Evolutionary conservation across 179 eudicot genomes (phyloP), one percentile per base, ranked within the genome.

Genomic region (Spergularia azorica): DNA sequence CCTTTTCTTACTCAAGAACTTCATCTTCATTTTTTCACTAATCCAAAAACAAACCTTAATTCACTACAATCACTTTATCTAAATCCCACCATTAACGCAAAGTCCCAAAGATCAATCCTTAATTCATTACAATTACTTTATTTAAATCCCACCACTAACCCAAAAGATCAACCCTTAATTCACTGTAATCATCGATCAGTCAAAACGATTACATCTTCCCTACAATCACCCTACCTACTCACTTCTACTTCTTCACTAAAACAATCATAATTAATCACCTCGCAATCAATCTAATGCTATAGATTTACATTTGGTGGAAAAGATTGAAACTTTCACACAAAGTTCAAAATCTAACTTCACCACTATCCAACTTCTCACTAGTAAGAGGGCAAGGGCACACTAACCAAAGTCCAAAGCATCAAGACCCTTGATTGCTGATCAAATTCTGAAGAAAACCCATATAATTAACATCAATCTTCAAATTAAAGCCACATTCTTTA

Each of bases 1-100:
- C 81, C 95, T 87, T 88, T 90, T 90, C 86, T 73, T 90, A 83
- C 90, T 83, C 79, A 80, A 73, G 2, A 81, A 80, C 80, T 84
- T 89, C 92, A 90, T 87, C 67, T 43, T 78, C 66, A 21, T 64
- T 21, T 15, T 58, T 55, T 36, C 74, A 56, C 75, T 67, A 66
- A 68, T 17, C 51, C 48, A 17, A 16, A 58, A 57, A 41, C 69
- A 57, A 69, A 9, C 63, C 66, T 58, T 21, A 52, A n/a, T 26
- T 46, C 7, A 32, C 79, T 65, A 64, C 51, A 64, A 71, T 62
- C 82, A 80, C 80, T 84, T 89, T 90, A 90, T 87, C 67, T 43
- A 82, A 73, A 21, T 64, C 39, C 36, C 39, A 71, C 3, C 73
- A 70, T 71, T 67, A 71, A 67, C 32, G 39, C 56, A 16, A 26